Evolutionary conservation across 2,329 filamentous ascomycete genomes (phyloP).

Genomic region (Plectosphaerella plurivora): DNA sequence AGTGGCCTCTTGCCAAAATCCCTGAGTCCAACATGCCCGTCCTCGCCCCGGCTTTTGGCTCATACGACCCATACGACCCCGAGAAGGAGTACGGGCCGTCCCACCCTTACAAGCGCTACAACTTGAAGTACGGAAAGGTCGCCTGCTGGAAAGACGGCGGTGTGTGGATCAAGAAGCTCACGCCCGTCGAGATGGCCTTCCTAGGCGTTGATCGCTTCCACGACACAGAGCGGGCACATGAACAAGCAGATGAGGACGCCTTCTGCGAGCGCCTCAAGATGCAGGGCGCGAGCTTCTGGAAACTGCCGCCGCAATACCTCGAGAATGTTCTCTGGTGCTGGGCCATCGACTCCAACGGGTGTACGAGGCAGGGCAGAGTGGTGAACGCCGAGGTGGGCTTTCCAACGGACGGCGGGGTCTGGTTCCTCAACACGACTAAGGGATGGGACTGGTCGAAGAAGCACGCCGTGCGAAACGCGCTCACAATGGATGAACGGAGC

Average conservation of each 20-base stretch:
- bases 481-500: slow-evolving; percentile 13
- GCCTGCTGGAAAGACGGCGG: not conserved
- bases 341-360: not conserved
- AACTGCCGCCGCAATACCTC: not conserved
- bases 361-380: not conserved
- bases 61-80: too few relatives aligned
- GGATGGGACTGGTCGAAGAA: slow-evolving; percentile 8
- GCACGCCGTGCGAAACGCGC: slow-evolving; percentile 14
- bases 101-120: not conserved
- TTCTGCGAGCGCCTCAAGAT: not conserved
- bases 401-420: not conserved
- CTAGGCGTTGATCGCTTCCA: not conserved
- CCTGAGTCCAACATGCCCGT: too few relatives aligned
- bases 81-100: not conserved
- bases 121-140: not conserved
- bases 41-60: too few relatives aligned
- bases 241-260: not conserved
- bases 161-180: not conserved
- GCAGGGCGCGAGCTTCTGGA: not conserved
- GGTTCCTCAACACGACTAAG: not conserved
- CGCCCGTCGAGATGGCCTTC: not conserved
- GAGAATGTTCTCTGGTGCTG: not conserved
- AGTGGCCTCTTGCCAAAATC: too few relatives aligned
- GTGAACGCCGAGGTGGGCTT: not conserved
- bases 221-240: not conserved